A percentile compares a stretch with the other conserved stretches of the same genome.
Evolutionary conservation across 805 yeast species (phyloP).

Genomic region (Nakazawaea sp.): DNA sequence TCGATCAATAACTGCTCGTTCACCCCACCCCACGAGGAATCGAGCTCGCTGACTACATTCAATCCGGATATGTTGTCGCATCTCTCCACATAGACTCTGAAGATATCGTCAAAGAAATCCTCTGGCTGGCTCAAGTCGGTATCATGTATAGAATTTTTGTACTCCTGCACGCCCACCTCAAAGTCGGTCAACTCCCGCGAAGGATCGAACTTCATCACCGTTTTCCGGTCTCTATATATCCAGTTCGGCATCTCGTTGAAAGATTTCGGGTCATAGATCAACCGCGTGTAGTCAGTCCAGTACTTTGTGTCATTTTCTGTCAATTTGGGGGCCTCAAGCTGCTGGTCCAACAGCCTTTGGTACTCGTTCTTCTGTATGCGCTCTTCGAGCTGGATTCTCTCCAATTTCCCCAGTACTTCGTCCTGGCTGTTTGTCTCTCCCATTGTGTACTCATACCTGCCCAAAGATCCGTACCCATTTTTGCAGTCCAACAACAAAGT

Average conservation of each 20-base stretch:
- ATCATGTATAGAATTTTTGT: conserved; percentile 21
- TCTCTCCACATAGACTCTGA: conserved; percentile 62
- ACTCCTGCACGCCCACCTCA: conserved; percentile 58
- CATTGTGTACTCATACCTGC: conserved; percentile 38
- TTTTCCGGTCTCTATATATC: conserved; percentile 38
- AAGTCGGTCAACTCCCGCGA: conserved; percentile 36
- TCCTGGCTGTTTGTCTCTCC: conserved; percentile 9
- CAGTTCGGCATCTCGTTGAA: conserved; percentile 52
- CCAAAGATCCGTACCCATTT: conserved; percentile 70
- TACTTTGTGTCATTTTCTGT: conserved; percentile 37
- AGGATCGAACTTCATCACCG: conserved; percentile 21
- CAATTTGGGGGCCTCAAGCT: conserved; percentile 29
- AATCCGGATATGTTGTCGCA: conserved; percentile 73
- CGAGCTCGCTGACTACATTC: conserved; percentile 62
- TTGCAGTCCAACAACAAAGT: conserved; percentile 73
- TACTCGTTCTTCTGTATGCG: conserved; percentile 46
- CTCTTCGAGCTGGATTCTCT: conserved; percentile 26
- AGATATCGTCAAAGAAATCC: conserved; percentile 50
- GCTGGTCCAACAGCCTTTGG: conserved; percentile 56
- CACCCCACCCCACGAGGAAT: conserved; percentile 83
- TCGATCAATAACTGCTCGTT: conserved; percentile 42
- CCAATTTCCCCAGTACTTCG: conserved; percentile 14
- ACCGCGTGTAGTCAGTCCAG: conserved; percentile 78
- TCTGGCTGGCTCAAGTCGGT: conserved; percentile 3
- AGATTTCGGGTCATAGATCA: conserved; percentile 58